Evolutionary conservation across 2,329 filamentous ascomycete species (phyloP).

Genomic region (Mycosphaerelloides madeirae): DNA sequence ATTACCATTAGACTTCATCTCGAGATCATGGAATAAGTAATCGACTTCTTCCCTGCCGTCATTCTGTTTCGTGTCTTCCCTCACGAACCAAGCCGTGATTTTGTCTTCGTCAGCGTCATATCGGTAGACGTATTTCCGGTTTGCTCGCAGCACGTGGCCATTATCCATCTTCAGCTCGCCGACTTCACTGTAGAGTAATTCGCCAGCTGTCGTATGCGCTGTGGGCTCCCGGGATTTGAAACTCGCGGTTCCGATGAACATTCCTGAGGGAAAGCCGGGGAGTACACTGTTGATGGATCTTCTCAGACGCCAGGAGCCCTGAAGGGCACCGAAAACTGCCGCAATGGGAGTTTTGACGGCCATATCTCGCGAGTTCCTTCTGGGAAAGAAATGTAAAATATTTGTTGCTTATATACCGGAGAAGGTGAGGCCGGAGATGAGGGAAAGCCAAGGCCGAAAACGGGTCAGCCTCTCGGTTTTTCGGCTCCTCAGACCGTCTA

Average conservation of each 20-base stretch:
- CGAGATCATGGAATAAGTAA: constrained; percentile 71
- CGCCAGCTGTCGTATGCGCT: constrained; percentile 25
- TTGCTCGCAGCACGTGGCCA: constrained; percentile 52
- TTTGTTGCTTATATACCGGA: too few species aligned
- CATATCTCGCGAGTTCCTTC: too few species aligned
- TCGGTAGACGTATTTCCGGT: constrained; percentile 67
- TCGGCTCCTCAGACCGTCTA: too few species aligned
- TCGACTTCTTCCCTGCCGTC: constrained; percentile 49
- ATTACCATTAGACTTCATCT: constrained; percentile 46
- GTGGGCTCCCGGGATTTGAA: constrained; percentile 30
- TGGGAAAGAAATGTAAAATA: too few species aligned
- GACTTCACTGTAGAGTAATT: constrained; percentile 33
- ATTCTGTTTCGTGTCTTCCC: constrained; percentile 54
- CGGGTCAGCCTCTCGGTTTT: too few species aligned
- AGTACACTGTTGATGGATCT: constrained; percentile 30
- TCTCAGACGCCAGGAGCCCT: constrained; percentile 32
- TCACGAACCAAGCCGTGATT: constrained; percentile 71
- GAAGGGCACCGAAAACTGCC: constrained; percentile 30
- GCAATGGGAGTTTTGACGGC: constrained; percentile 19
- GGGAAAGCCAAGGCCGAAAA: too few species aligned
- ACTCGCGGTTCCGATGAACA: constrained; percentile 33
- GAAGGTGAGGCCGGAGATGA: too few species aligned
- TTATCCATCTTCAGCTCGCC: constrained; percentile 35
- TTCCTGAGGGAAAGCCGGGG: constrained; percentile 33
- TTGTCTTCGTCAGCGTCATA: constrained; percentile 60